Base-by-base conservation (phyloP, 2,329 filamentous ascomycete genomes). In the Colletotrichum acutatum region DNA sequence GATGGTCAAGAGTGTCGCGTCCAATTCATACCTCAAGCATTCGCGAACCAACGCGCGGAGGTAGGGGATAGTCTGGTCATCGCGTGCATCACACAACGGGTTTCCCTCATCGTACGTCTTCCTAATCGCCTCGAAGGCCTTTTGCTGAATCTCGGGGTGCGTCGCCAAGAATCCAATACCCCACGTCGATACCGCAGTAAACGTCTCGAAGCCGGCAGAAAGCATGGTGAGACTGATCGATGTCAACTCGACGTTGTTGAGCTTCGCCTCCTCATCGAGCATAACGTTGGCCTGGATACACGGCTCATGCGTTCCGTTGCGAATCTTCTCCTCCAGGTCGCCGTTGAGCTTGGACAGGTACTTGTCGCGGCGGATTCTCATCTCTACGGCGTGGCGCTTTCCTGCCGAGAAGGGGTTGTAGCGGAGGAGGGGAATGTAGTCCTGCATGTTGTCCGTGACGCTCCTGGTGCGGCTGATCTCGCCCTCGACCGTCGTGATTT, bases 11-110 rank as follows among this genome's bases (percentile, higher is more conserved):
- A 67, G 46, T 2, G 64, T 62, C 19, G 0, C 5, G 0, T 11
- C 9, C 3, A 3, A 11, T 3, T n/a, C 26, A 11, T 37, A 72
- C 70, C 70, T 72, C 0, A 96, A 86, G 1, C 92, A 90, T 79
- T 97, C 94, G 78, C 95, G 95, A 74, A 94, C 92, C 6, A 97
- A 82, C 0, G 94, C 94, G 0, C 92, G 94, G 72, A 97, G 85
- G 80, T 95, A 97, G 0, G 92, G 90, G 0, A 94, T 87, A 77
- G 93, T 94, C 78, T 95, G 93, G 79, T 95, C 93, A 89, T 79
- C 0, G 94, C 86, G 72, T 93, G 95, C 75, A 87, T 89, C 76
- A 92, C 89, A 92, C 93, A 96, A n/a, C 1, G 93, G 92, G 69
- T 95, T 92, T 58, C 91, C 90, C 73, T 94, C 82, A 0, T 93